phyloP scores from a whole-genome alignment of 179 eudicot genomes.

The Amaranthus tricolor region DNA sequence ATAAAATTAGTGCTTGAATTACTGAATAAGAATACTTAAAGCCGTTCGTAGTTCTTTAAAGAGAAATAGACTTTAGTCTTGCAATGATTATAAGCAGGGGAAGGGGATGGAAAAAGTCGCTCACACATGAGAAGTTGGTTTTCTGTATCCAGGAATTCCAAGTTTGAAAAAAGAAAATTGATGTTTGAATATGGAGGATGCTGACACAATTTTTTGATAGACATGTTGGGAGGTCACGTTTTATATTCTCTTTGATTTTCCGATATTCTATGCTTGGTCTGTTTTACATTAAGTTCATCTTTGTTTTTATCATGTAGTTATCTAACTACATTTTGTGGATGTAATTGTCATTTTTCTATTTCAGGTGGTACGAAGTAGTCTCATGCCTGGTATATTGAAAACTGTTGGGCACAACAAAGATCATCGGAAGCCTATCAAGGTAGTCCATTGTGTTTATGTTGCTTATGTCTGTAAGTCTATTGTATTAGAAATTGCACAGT shows the following conservation, averaged over 20 bases:
- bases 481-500: not conserved
- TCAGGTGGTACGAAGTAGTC: slow-evolving; percentile 84
- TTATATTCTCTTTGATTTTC: not conserved
- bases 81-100: too few species aligned
- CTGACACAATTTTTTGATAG: too few species aligned
- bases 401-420: slow-evolving; percentile 85
- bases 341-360: slow-evolving; percentile 13
- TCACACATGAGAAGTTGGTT: too few species aligned
- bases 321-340: not conserved
- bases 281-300: not conserved
- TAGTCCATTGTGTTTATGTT: slow-evolving; percentile 22
- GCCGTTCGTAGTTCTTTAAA: too few species aligned
- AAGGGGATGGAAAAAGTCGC: too few species aligned
- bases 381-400: slow-evolving; percentile 91
- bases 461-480: not conserved
- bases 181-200: too few species aligned
- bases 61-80: too few species aligned
- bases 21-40: not conserved
- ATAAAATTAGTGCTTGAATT: not conserved
- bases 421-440: slow-evolving; percentile 95
- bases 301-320: not conserved
- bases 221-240: not conserved
- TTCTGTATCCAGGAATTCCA: too few species aligned
- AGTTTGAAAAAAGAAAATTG: too few species aligned
- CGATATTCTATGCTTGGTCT: not conserved